Percentiles rank a stretch among this genome's conserved stretches.
These are phyloP conservation scores for Licmophora abbreviata DNA, from an alignment of 108 stramenopile genomes.

Conservation along the genomic window DNA sequence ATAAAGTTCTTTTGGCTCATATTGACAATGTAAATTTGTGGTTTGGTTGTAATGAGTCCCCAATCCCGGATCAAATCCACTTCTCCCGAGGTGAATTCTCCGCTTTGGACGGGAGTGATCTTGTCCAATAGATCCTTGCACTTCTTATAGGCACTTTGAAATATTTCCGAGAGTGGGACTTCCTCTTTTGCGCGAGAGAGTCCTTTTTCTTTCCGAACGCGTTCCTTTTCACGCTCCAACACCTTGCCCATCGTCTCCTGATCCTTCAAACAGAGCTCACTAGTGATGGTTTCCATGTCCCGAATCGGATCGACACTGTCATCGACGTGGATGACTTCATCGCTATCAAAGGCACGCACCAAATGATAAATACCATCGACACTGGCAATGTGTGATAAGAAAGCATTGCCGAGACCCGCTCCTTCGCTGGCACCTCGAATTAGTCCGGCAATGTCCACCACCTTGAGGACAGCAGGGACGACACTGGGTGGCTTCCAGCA, in stretches of 20 bases:
- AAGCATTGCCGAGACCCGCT: constrained; percentile 98
- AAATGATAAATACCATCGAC: constrained; percentile 98
- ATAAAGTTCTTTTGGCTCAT: constrained; percentile 91
- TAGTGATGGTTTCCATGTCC: constrained; percentile 97
- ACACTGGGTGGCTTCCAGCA: constrained; percentile 75
- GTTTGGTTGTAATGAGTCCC: constrained; percentile 96
- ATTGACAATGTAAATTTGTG: constrained; percentile 97
- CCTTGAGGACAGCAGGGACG: constrained; percentile 90
- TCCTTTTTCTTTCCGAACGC: constrained; percentile 82
- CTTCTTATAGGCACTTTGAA: constrained; percentile 69
- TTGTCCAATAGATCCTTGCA: constrained; percentile 61
- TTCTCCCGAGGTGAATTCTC: constrained; percentile 73
- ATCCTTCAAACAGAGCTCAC: constrained; percentile 95
- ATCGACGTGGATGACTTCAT: constrained; percentile 98
- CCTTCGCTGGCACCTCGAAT: constrained; percentile 97
- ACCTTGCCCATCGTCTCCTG: constrained; percentile 54
- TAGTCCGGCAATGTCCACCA: constrained; percentile 99
- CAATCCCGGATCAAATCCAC: constrained; percentile 83
- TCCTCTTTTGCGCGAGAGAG: constrained; percentile 51
- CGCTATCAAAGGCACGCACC: constrained; percentile 93
- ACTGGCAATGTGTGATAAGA: constrained; percentile 94
- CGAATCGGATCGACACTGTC: constrained; percentile 98
- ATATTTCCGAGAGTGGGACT: constrained; percentile 55
- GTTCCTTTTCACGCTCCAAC: constrained; percentile 64
- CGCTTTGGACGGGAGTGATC: constrained; percentile 78